Conservation (phyloP, 2,329 filamentous ascomycete species). For the Penicillium corylophilum region DNA sequence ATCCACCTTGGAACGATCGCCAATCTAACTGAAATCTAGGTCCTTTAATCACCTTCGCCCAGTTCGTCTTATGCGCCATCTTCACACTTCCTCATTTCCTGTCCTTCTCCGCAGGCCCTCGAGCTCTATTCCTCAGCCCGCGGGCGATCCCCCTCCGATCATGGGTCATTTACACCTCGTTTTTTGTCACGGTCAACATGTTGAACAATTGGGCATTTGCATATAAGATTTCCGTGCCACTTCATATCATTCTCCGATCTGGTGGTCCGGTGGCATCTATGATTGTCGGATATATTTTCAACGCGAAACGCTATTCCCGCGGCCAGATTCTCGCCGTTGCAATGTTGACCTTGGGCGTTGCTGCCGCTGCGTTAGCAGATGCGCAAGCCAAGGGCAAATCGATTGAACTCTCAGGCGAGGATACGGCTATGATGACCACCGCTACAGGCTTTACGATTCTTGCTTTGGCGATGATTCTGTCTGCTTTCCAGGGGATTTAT, state of each 20-base stretch:
- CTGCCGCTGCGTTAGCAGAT: slow-evolving; percentile 87
- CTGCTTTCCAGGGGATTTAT: slow-evolving; percentile 92
- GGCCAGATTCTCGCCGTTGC: slow-evolving; percentile 79
- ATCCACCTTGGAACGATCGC: not conserved
- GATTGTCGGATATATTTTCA: slow-evolving; percentile 80
- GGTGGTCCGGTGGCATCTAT: slow-evolving; percentile 96
- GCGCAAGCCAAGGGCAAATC: slow-evolving; percentile 69
- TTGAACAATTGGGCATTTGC: slow-evolving; percentile 98
- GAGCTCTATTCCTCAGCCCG: slow-evolving; percentile 70
- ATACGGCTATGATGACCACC: slow-evolving; percentile 35
- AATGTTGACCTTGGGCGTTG: slow-evolving; percentile 80
- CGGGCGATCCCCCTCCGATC: slow-evolving; percentile 79
- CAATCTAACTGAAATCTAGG: slow-evolving; percentile 49
- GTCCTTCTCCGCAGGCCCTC: slow-evolving; percentile 58
- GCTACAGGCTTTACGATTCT: slow-evolving; percentile 73
- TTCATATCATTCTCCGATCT: slow-evolving; percentile 94
- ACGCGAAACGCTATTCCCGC: slow-evolving; percentile 72
- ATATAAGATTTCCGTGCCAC: slow-evolving; percentile 91
- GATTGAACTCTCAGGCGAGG: slow-evolving; percentile 40
- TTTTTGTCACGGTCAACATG: slow-evolving; percentile 93
- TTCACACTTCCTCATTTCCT: slow-evolving; percentile 76
- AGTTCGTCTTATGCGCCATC: slow-evolving; percentile 79
- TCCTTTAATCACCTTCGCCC: slow-evolving; percentile 83
- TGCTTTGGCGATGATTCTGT: slow-evolving; percentile 83
- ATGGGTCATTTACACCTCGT: slow-evolving; percentile 83